Base-by-base conservation (phyloP, 2,329 filamentous ascomycete species). In the Nemania sp. region DNA sequence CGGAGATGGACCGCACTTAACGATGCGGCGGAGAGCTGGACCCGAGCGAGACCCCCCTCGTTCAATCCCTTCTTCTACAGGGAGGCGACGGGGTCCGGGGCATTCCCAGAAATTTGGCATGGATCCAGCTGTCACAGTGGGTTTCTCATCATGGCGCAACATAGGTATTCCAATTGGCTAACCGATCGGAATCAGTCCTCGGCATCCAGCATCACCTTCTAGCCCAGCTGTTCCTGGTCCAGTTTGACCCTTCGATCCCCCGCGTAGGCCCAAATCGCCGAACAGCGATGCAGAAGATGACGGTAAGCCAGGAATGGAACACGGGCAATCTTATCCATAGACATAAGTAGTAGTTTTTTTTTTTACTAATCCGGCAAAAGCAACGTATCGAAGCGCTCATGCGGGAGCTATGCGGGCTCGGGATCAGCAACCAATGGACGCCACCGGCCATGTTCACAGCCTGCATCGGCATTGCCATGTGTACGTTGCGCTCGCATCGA, bases 141-240 rank as follows among this genome's bases (percentile, higher is more conserved):
- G 57, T 25, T 58, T 29, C 35, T 10, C 43, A 54, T 46, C 20
- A 15, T 15, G 2, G 53, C 18, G 39, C 18, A 34, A 39, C 40
- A 25, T 34, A 17, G 18, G 25, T 29, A 29, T 7, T 29, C n/a
- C 25, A 42, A 15, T 13, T n/a, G 43, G 46, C 51, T 59, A 15
- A 56, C 59, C 43, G 17, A 51, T 50, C 12, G 39, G 32, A 11
- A 11, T 58, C 47, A 83, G 83, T 86, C 5, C 83, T 85, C 9
- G 86, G 85, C 0, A 76, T 85, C 15, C 85, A 86, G 54, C 85
- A 88, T 69, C 81, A 85, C 65, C 81, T 86, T 57, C 76, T 88
- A 2, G 83, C 84, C 0, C 77, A 80, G 42, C 79, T 87, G 5
- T 79, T 88, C 34, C 76, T 88, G 1, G 75, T 79, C 17, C 81